Evolutionary conservation across 768 basidiomycete species (phyloP).

Genomic region (Russula vinacea): DNA sequence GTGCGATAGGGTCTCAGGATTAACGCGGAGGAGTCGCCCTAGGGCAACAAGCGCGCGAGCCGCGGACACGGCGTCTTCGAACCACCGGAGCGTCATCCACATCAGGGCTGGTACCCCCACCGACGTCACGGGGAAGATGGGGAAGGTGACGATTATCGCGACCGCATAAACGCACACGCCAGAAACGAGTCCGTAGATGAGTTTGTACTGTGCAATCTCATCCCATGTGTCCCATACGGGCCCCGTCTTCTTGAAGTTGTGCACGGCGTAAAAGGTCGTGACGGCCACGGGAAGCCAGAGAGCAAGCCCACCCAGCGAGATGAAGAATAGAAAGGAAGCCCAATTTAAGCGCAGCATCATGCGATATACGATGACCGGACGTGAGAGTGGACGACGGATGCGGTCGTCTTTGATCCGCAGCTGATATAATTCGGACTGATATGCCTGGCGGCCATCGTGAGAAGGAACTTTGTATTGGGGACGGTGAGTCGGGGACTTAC

Average conservation of each 20-base stretch:
- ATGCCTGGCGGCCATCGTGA: constrained; percentile 45
- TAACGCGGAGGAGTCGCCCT: constrained; percentile 57
- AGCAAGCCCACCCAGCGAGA: constrained; percentile 74
- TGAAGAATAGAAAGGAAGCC: constrained; percentile 55
- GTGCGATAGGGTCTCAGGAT: constrained; percentile 51
- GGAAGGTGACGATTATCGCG: constrained; percentile 57
- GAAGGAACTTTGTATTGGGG: not conserved
- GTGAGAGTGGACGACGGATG: constrained; percentile 60
- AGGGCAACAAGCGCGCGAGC: constrained; percentile 71
- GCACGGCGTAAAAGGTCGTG: constrained; percentile 66
- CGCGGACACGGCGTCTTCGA: constrained; percentile 78
- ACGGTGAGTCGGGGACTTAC: constrained; percentile 37
- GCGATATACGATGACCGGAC: constrained; percentile 55
- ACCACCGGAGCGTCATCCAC: constrained; percentile 90
- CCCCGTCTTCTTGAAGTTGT: constrained; percentile 75
- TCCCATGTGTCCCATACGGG: constrained; percentile 86
- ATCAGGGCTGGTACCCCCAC: constrained; percentile 67
- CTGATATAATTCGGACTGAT: constrained; percentile 66
- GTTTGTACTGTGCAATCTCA: constrained; percentile 87
- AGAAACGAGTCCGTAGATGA: constrained; percentile 75
- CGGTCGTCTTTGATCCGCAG: constrained; percentile 85
- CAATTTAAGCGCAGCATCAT: constrained; percentile 63
- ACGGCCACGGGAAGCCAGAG: constrained; percentile 80
- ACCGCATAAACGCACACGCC: constrained; percentile 65
- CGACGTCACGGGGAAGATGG: constrained; percentile 54